Evolutionary conservation across 352 stramenopile genomes (phyloP), one percentile per base, ranked within the genome.

Genomic region (Pythium aphanidermatum): DNA sequence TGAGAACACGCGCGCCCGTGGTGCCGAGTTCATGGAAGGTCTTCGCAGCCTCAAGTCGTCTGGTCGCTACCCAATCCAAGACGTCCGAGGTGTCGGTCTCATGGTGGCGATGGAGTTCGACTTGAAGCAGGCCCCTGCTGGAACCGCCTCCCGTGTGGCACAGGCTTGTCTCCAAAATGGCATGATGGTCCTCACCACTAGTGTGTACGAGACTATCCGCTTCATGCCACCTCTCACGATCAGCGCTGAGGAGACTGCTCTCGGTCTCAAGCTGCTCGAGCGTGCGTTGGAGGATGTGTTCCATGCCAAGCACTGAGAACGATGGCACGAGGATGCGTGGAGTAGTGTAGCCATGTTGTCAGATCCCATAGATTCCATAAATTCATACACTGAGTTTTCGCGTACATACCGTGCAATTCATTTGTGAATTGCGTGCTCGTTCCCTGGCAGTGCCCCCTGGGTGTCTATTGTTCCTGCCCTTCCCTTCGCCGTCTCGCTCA

Each of bases 91-190:
- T 10, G 61, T 96, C n/a, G 92, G 92, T 9, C 58, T 97, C 37
- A 97, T 98, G 89, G 68, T 96, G 13, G 92, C 81, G 11, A 66
- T 97, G 41, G 90, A 98, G 62, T 97, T 98, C 40, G 72, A 92
- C 58, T 36, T 58, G 12, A 55, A 72, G 28, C 53, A 65, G n/a
- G 53, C 60, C 9, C 53, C 71, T 1, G 64, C 66, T 10, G 86
- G 85, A 2, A 81, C 79, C 23, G 87, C 87, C 14, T 71, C 43
- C 40, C 75, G 75, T 37, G 61, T 98, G 5, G 80, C 80, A 23
- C 54, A 79, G 39, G 76, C 81, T 8, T 97, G 87, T 61, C 55
- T 96, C 33, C 62, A 87, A 44, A 68, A 90, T 41, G 86, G 86
- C 41, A 86, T 97, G 68, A 83, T 98, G 57, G 46, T 97, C 41